These are phyloP conservation scores for Infundibulicybe gibba DNA, from an alignment of 768 basidiomycete species.

Conservation along the genomic window DNA sequence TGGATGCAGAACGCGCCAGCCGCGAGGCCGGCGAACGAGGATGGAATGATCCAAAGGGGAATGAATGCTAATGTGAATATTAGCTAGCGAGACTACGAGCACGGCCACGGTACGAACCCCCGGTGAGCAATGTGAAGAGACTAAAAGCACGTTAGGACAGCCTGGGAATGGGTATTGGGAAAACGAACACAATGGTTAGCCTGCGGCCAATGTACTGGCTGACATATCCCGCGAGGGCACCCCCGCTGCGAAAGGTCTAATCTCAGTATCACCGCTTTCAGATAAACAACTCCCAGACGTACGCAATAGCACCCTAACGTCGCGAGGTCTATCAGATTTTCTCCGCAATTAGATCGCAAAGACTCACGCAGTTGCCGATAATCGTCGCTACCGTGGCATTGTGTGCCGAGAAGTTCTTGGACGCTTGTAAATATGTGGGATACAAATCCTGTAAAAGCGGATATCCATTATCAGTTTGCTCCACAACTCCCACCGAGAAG, in stretches of 20 bases:
- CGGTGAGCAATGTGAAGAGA: constrained; percentile 52
- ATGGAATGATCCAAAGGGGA: constrained; percentile 83
- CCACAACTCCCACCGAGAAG: constrained; percentile 16
- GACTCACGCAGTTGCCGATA: constrained; percentile 49
- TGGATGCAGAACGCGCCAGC: constrained; percentile 88
- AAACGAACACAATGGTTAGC: constrained; percentile 17
- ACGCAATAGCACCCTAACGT: constrained; percentile 16
- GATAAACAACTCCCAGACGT: not conserved
- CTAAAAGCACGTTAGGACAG: constrained; percentile 20
- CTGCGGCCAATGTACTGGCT: constrained; percentile 18
- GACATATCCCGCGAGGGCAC: constrained; percentile 13
- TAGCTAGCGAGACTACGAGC: not conserved
- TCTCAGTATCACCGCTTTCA: not conserved
- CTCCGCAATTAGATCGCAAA: too few species aligned
- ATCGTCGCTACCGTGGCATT: constrained; percentile 62
- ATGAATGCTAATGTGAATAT: constrained; percentile 39
- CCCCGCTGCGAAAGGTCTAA: constrained; percentile 9
- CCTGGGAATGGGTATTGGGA: not conserved
- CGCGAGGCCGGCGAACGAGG: constrained; percentile 59
- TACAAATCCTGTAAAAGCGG: constrained; percentile 44
- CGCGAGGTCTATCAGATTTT: not conserved
- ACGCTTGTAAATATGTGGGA: constrained; percentile 55
- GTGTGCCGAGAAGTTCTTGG: constrained; percentile 48
- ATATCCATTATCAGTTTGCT: constrained; percentile 17
- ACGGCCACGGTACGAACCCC: constrained; percentile 23